Percentiles rank a stretch among this genome's conserved stretches.
Evolutionary conservation across 805 yeast species (phyloP).

Genomic region (Ogataea parapolymorpha): DNA sequence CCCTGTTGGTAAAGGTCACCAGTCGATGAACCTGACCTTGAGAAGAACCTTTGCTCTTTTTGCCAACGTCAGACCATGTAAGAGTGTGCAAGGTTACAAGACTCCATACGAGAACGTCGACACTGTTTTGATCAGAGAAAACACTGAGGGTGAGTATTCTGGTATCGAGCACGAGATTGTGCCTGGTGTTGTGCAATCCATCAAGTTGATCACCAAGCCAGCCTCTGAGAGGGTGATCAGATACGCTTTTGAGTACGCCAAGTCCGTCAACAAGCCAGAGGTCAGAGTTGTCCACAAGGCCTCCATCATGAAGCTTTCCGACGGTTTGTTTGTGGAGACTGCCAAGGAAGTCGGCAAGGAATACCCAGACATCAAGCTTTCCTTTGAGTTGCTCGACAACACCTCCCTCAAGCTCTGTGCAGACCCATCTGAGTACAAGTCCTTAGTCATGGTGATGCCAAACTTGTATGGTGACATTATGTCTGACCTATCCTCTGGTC

Average conservation of each 20-base stretch:
- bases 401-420: constrained; percentile 87
- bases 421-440: constrained; percentile 83
- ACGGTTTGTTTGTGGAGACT: constrained; percentile 91
- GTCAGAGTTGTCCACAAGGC: constrained; percentile 97
- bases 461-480: constrained; percentile 98
- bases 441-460: constrained; percentile 95
- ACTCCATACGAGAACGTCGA: constrained; percentile 89
- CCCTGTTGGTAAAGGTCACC: constrained; percentile 98
- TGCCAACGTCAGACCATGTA: constrained; percentile 97
- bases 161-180: constrained; percentile 98
- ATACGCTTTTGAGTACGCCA: constrained; percentile 96
- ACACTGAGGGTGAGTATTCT: constrained; percentile 99
- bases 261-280: constrained; percentile 80
- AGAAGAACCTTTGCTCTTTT: constrained; percentile 95
- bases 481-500: constrained; percentile 96
- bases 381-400: constrained; percentile 90
- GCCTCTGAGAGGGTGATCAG: constrained; percentile 96
- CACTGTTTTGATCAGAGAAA: constrained; percentile 95
- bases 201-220: constrained; percentile 92
- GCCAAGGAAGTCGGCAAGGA: constrained; percentile 88
- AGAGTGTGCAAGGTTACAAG: constrained; percentile 87
- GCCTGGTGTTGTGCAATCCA: constrained; percentile 98
- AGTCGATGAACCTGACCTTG: constrained; percentile 92
- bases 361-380: constrained; percentile 84
- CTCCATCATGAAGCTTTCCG: constrained; percentile 95